Base-by-base conservation (phyloP, 805 yeast species). In the Wickerhamomyces bovis region DNA sequence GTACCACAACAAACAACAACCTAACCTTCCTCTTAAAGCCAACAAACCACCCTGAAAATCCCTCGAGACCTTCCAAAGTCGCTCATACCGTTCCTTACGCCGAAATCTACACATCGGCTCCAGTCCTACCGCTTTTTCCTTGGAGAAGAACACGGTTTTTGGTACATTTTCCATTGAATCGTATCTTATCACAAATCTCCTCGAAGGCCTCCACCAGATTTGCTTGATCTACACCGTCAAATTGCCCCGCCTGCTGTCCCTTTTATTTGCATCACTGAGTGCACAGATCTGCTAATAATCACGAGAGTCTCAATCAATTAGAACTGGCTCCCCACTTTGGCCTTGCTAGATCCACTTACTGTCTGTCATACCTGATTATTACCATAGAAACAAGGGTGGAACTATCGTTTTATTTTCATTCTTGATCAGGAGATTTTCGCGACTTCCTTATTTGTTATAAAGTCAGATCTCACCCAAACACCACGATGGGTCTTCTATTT, bases 401-500 rank as follows among this genome's bases (percentile, higher is more conserved):
- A 33, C 8, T 33, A 33, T 33, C 36, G n/a, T 33, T n/a, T n/a
- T n/a, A n/a, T n/a, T n/a, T 33, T 16, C 19, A 8, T 9, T n/a
- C 36, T 33, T 8, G 20, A 33, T 33, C 20, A 3, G 36, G 36
- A 33, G 16, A 8, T 16, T 16, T 33, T 33, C 36, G 36, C 36
- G 36, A 11, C 6, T 33, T 16, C 20, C 20, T 18, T 4, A n/a
- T 16, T 16, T 16, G 20, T 16, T 10, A 33, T 28, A 28, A 11
- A 28, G 31, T 28, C n/a, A 28, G 31, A 28, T 28, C 31, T 28
- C n/a, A 7, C 31, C n/a, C n/a, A 15, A 28, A 28, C 15, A 16
- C 10, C 20, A 28, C 26, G 3, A 56, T 55, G 57, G 62, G 65
- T 30, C 47, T 63, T 11, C 67, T 69, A 20, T 60, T 77, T 44